Evolutionary conservation across 2,329 filamentous ascomycete species (phyloP).

Genomic region (Thielaviopsis populi): DNA sequence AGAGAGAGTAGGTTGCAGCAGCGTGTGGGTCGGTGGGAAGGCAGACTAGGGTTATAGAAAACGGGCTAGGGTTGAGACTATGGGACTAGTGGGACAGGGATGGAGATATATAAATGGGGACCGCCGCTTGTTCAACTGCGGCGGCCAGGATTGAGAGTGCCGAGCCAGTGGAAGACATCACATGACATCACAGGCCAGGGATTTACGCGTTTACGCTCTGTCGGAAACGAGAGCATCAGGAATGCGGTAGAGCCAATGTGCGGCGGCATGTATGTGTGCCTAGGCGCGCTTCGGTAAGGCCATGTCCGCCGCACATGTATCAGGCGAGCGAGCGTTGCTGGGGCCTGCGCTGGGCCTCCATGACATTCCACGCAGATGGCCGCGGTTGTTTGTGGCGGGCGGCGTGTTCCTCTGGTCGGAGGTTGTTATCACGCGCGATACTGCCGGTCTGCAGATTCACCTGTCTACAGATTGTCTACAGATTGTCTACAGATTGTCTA

Average conservation of each 20-base stretch:
- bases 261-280: background rate
- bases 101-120: background rate
- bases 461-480: no score
- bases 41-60: background rate
- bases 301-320: background rate
- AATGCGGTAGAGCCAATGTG: background rate
- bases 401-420: no score
- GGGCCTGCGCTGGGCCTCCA: background rate
- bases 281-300: background rate
- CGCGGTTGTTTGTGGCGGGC: no score
- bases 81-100: background rate
- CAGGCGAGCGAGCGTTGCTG: background rate
- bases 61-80: no score
- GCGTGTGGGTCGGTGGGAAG: background rate
- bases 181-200: background rate
- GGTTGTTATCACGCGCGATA: no score
- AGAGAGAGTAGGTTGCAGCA: background rate
- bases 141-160: background rate
- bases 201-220: background rate
- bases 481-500: no score
- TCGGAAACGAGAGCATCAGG: background rate
- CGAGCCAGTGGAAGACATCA: background rate
- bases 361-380: background rate
- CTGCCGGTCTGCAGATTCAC: no score
- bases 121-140: background rate